Conservation (phyloP, 2,329 filamentous ascomycete species). For the Coniochaeta sp. region DNA sequence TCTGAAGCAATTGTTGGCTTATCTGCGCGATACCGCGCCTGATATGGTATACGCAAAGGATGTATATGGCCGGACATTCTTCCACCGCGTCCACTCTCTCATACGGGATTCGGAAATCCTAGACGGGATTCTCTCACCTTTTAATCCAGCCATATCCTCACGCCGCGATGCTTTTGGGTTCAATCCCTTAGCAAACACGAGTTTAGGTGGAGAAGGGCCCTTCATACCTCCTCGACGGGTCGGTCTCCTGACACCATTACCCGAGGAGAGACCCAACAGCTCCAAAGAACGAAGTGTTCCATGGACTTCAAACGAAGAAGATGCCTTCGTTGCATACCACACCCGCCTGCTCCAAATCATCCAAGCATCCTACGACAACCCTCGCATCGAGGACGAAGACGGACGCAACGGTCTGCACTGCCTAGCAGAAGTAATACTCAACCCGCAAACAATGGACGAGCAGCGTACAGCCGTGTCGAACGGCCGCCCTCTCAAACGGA, state of each 20-base stretch:
- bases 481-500: constrained; percentile 27
- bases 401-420: constrained; percentile 52
- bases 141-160: constrained; percentile 21
- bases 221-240: constrained; percentile 15
- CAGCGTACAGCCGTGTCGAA: constrained; percentile 19
- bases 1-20: constrained; percentile 17
- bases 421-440: constrained; percentile 45
- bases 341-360: constrained; percentile 29
- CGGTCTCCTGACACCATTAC: constrained; percentile 4
- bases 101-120: constrained; percentile 19
- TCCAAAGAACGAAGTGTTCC: constrained; percentile 14
- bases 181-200: constrained; percentile 16
- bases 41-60: constrained; percentile 31
- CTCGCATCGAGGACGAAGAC: constrained; percentile 29
- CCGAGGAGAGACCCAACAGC: constrained; percentile 11
- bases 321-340: constrained; percentile 22
- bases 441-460: constrained; percentile 26
- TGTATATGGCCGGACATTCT: constrained; percentile 44
- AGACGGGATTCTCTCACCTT: constrained; percentile 24
- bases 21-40: constrained; percentile 16
- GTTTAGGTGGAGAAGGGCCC: constrained; percentile 12
- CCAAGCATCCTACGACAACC: constrained; percentile 21
- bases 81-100: constrained; percentile 33
- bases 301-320: constrained; percentile 10
- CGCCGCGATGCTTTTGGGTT: constrained; percentile 43